These are phyloP conservation scores for Salvia miltiorrhiza DNA, from an alignment of 257 asterid species.

Conservation along the genomic window DNA sequence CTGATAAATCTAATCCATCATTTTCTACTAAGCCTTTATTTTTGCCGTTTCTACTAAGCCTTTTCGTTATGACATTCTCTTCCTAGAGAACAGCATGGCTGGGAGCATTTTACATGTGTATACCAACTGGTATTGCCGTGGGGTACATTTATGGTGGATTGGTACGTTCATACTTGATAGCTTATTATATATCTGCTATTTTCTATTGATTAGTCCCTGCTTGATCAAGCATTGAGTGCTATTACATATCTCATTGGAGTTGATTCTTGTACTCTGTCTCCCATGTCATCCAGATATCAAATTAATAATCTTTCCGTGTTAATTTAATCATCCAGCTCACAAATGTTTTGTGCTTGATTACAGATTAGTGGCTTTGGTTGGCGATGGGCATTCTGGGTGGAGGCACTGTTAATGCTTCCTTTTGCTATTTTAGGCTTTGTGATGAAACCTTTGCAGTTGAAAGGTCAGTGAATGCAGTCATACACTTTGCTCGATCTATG, in stretches of 20 bases:
- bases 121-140: slow-evolving; percentile 84
- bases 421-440: slow-evolving; percentile 82
- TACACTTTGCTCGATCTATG: slow-evolving; percentile 17
- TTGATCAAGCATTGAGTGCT: not conserved
- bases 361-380: slow-evolving; percentile 68
- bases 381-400: slow-evolving; percentile 88
- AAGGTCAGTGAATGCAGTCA: slow-evolving; percentile 46
- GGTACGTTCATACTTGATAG: slow-evolving; percentile 47
- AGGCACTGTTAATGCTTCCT: slow-evolving; percentile 89
- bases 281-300: not conserved
- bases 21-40: not conserved
- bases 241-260: not conserved
- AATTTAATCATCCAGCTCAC: not conserved
- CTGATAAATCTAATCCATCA: not conserved
- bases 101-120: slow-evolving; percentile 97
- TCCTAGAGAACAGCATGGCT: slow-evolving; percentile 86
- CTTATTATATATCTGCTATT: slow-evolving; percentile 11
- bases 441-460: slow-evolving; percentile 82
- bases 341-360: slow-evolving; percentile 17
- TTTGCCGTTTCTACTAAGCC: not conserved
- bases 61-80: no score
- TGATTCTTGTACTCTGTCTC: not conserved
- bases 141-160: slow-evolving; percentile 96
- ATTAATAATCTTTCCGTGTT: not conserved
- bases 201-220: slow-evolving; percentile 2